A percentile compares a stretch with the other conserved stretches of the same genome.
These are phyloP conservation scores for Solanum corneliomulleri DNA, from an alignment of 257 asterid genomes.

Conservation along the genomic window DNA sequence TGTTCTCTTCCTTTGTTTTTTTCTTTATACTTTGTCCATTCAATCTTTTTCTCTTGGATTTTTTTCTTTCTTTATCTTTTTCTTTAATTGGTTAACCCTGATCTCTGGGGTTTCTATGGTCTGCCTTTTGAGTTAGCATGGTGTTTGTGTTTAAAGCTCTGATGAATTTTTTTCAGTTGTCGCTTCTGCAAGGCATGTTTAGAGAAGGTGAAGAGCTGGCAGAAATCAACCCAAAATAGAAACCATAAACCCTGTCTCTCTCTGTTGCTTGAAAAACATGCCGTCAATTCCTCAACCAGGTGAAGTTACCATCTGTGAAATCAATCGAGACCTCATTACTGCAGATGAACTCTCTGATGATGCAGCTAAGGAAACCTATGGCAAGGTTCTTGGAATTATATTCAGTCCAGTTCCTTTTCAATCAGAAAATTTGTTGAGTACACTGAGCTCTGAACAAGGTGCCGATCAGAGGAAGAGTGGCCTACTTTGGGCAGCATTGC, in stretches of 20 bases:
- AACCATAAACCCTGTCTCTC: constrained; percentile 26
- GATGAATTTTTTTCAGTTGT: not conserved
- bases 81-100: not conserved
- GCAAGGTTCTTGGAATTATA: constrained; percentile 58
- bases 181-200: not conserved
- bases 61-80: not conserved
- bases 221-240: constrained; percentile 10
- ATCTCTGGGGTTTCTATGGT: not conserved
- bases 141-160: constrained; percentile 18
- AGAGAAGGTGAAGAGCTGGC: constrained; percentile 4
- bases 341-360: constrained; percentile 65
- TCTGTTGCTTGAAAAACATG: constrained; percentile 20
- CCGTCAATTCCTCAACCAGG: constrained; percentile 84
- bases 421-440: constrained; percentile 17
- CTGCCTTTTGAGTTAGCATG: not conserved
- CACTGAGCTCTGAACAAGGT: constrained; percentile 20
- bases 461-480: constrained; percentile 23
- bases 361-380: constrained; percentile 66
- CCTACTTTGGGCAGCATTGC: constrained; percentile 26
- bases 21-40: not conserved
- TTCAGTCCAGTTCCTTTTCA: constrained; percentile 68
- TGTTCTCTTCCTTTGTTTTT: not conserved
- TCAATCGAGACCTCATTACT: constrained; percentile 75
- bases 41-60: not conserved
- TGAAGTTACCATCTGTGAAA: constrained; percentile 76